A percentile compares a stretch with the other conserved stretches of the same genome.
phyloP scores from a whole-genome alignment of 225 moss, liverwort and hornwort species.

The Polytrichum commune region DNA sequence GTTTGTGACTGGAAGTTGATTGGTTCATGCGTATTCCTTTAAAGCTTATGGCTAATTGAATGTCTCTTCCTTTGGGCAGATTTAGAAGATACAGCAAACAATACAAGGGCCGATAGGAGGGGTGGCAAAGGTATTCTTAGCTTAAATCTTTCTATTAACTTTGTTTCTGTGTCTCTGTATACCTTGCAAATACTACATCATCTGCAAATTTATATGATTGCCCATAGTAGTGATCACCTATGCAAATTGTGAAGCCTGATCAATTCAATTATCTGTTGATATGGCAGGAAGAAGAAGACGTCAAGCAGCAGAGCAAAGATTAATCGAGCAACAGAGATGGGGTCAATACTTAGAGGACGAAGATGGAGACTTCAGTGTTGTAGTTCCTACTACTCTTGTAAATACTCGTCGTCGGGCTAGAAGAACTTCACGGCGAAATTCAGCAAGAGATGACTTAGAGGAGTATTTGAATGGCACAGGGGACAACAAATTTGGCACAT shows the following conservation, averaged over 20 bases:
- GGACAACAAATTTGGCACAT: constrained; percentile 17
- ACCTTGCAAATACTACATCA: too few relatives aligned
- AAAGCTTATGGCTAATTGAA: neutral
- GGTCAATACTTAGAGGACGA: constrained; percentile 55
- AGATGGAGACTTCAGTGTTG: constrained; percentile 31
- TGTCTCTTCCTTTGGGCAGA: constrained; percentile 7
- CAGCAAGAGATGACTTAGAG: constrained; percentile 40
- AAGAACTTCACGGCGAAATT: constrained; percentile 36
- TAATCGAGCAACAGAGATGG: constrained; percentile 72
- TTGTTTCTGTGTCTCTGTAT: too few relatives aligned
- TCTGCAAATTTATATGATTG: too few relatives aligned
- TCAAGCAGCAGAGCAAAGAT: constrained; percentile 63
- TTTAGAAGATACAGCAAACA: constrained; percentile 23
- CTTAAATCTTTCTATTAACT: neutral
- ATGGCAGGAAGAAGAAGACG: constrained; percentile 44
- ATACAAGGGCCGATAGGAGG: constrained; percentile 37
- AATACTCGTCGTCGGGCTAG: constrained; percentile 35
- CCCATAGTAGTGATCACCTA: neutral
- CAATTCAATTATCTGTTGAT: neutral
- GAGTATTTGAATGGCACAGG: constrained; percentile 22
- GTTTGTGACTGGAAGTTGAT: neutral
- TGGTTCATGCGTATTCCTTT: neutral
- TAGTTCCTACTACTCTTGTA: constrained; percentile 21
- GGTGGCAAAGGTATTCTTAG: constrained; percentile 37
- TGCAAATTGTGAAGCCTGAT: neutral